These are phyloP conservation scores for Purshia tridentata DNA, from an alignment of 306 rosid genomes.

Conservation along the genomic window DNA sequence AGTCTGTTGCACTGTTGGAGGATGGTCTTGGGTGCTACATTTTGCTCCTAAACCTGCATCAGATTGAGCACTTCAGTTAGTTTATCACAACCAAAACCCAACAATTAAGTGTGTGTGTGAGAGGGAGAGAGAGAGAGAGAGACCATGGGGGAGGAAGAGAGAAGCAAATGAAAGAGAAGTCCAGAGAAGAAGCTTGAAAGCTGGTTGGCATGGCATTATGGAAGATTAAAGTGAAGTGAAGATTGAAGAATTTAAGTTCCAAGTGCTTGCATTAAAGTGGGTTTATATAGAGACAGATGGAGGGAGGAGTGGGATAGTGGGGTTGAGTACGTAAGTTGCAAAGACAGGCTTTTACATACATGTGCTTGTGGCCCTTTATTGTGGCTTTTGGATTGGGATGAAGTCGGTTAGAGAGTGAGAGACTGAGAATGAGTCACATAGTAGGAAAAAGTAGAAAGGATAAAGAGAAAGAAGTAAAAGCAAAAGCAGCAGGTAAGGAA, in stretches of 20 bases:
- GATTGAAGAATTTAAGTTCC: background rate
- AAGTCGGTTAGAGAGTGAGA: background rate
- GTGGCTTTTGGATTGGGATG: background rate
- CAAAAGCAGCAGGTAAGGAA: background rate
- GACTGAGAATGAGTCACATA: constrained; percentile 11
- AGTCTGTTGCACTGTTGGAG: constrained; percentile 36
- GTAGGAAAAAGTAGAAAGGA: background rate
- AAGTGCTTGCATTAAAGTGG: background rate
- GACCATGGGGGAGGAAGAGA: constrained; percentile 28
- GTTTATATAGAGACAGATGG: constrained; percentile 5
- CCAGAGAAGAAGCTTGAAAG: constrained; percentile 28
- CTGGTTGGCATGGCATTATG: constrained; percentile 25
- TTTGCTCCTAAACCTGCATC: constrained; percentile 28
- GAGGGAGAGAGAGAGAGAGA: background rate
- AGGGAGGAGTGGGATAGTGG: background rate
- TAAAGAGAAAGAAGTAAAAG: background rate
- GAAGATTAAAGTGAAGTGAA: background rate
- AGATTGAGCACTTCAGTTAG: background rate
- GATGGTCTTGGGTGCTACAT: background rate
- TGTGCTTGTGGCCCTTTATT: background rate
- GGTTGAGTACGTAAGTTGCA: background rate
- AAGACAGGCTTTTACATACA: no score
- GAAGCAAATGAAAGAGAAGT: constrained; percentile 18
- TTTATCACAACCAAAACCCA: background rate
- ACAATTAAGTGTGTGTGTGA: background rate